These are phyloP conservation scores for Cajanus cajan DNA, from an alignment of 306 rosid species.

Conservation along the genomic window DNA sequence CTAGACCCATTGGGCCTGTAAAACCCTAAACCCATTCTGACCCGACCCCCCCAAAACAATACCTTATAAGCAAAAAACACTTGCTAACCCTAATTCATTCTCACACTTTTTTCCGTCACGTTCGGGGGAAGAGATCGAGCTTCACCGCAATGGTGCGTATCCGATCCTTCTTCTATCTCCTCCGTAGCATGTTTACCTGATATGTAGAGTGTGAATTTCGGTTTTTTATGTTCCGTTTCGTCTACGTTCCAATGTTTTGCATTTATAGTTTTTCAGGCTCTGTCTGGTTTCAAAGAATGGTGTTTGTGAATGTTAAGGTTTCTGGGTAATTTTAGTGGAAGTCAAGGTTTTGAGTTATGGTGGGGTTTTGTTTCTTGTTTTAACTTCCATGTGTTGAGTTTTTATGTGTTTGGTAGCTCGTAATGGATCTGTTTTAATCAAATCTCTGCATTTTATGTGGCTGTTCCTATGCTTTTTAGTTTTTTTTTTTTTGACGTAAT, in stretches of 20 bases:
- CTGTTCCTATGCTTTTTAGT: background rate
- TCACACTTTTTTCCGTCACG: background rate
- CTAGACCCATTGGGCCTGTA: background rate
- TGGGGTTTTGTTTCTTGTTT: background rate
- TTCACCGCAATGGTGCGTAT: constrained; percentile 23
- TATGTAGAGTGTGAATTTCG: background rate
- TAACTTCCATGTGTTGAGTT: background rate
- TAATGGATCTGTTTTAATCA: background rate
- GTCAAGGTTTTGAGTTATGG: background rate
- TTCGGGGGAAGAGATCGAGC: constrained; percentile 14
- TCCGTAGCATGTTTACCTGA: background rate
- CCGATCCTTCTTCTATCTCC: background rate
- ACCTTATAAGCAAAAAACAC: background rate
- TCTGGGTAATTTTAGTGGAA: background rate
- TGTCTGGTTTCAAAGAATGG: too few species aligned
- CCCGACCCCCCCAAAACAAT: background rate
- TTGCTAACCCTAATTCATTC: constrained; percentile 6
- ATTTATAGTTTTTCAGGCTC: too few species aligned
- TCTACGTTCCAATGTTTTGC: background rate
- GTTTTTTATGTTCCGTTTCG: background rate
- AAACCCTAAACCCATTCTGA: background rate
- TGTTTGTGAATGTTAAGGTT: background rate
- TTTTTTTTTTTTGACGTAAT: too few species aligned
- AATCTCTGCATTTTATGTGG: background rate
- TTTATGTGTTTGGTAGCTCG: background rate